phyloP scores from a whole-genome alignment of 169 alveolate species.

The Cyclospora cayetanensis region DNA sequence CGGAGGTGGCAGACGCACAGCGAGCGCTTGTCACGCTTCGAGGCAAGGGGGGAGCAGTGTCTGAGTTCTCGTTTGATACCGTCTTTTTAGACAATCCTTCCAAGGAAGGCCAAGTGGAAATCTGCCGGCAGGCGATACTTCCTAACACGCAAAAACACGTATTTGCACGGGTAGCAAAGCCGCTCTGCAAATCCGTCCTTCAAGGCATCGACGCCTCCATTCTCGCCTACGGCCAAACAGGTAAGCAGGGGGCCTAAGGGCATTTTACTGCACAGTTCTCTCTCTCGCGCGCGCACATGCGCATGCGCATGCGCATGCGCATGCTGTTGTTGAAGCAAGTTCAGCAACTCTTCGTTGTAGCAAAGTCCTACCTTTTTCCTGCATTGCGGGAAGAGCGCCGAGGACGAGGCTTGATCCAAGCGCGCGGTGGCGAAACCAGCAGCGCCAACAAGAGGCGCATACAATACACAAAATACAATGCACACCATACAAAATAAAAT shows the following conservation, averaged over 20 bases:
- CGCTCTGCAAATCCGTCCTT: conserved; percentile 28
- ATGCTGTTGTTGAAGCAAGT: not conserved
- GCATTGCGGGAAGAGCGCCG: no score
- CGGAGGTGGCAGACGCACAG: not conserved
- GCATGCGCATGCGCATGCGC: not conserved
- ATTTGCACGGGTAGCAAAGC: conserved; percentile 14
- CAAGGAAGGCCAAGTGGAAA: not conserved
- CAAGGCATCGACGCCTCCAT: conserved; percentile 37
- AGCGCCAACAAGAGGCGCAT: no score
- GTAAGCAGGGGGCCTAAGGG: not conserved
- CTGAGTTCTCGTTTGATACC: not conserved
- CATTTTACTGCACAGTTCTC: not conserved
- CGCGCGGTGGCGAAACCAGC: no score
- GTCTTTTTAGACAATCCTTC: not conserved
- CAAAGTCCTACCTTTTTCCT: no score
- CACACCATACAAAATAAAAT: no score
- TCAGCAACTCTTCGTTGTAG: no score
- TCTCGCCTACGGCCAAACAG: conserved; percentile 60
- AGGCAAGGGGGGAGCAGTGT: not conserved
- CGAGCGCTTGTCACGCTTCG: not conserved
- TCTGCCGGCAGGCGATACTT: not conserved
- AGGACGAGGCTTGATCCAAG: no score
- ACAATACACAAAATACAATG: no score
- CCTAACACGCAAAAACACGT: conserved; percentile 33
- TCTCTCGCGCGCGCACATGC: not conserved